These are phyloP conservation scores for Termitomyces sp. DNA, from an alignment of 768 basidiomycete genomes.

Conservation along the genomic window DNA sequence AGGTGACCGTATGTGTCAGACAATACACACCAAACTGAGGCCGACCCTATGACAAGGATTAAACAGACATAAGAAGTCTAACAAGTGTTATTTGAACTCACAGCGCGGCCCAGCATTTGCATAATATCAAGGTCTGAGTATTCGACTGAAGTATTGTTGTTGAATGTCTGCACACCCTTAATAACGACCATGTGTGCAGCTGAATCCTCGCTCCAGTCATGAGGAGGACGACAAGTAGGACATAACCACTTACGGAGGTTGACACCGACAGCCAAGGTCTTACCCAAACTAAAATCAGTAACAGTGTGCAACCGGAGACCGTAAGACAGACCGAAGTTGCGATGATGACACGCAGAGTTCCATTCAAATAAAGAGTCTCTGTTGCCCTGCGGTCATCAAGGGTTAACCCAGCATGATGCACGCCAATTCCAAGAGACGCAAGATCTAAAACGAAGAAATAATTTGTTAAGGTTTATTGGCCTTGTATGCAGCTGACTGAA, in stretches of 20 bases:
- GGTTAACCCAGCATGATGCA: conserved; percentile 88
- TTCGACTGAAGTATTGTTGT: conserved; percentile 65
- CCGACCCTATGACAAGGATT: conserved; percentile 53
- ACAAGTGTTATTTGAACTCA: conserved; percentile 29
- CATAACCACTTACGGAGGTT: conserved; percentile 72
- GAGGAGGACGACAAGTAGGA: background rate
- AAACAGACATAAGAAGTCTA: background rate
- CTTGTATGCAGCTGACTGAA: background rate
- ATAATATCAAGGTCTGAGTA: conserved; percentile 91
- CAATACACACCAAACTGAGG: conserved; percentile 75
- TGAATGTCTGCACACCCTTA: conserved; percentile 83
- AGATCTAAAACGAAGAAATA: conserved; percentile 40
- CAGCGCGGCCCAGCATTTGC: conserved; percentile 96
- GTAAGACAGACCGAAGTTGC: conserved; percentile 70
- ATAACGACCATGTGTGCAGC: conserved; percentile 94
- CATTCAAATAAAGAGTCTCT: conserved; percentile 71
- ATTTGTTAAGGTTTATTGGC: background rate
- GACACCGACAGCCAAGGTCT: conserved; percentile 96
- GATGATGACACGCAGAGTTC: conserved; percentile 62
- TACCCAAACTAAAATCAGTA: background rate
- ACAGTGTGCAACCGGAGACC: background rate
- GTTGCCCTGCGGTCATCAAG: conserved; percentile 67
- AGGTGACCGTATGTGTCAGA: background rate
- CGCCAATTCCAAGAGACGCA: conserved; percentile 72
- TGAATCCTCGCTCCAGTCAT: conserved; percentile 22